phyloP scores from a whole-genome alignment of 2,329 filamentous ascomycete species.

The Xylariaceae sp. region DNA sequence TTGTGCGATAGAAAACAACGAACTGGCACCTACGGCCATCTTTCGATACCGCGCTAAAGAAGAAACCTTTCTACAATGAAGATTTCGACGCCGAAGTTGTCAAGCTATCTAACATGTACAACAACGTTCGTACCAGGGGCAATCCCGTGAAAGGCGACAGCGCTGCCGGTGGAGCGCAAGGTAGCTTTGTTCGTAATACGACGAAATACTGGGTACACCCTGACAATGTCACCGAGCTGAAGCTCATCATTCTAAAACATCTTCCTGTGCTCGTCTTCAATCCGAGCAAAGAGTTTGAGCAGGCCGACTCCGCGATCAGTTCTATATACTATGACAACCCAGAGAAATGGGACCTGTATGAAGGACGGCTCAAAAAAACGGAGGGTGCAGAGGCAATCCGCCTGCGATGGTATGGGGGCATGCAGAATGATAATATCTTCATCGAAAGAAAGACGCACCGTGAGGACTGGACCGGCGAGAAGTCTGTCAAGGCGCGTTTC shows the following conservation, averaged over 20 bases:
- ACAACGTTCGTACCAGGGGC: constrained; percentile 87
- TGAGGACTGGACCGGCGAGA: constrained; percentile 98
- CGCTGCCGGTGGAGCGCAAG: constrained; percentile 83
- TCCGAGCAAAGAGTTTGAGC: constrained; percentile 90
- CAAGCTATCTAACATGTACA: constrained; percentile 91
- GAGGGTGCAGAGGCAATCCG: constrained; percentile 96
- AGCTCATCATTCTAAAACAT: constrained; percentile 97
- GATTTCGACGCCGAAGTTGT: constrained; percentile 97
- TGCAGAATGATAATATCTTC: constrained; percentile 93
- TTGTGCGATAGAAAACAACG: constrained; percentile 71
- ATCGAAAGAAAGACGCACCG: constrained; percentile 97
- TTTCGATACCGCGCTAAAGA: constrained; percentile 91
- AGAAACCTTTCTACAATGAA: constrained; percentile 97
- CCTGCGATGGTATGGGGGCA: constrained; percentile 94
- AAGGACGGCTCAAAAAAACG: constrained; percentile 92
- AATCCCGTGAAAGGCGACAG: constrained; percentile 91
- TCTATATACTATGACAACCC: constrained; percentile 99
- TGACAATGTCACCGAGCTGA: constrained; percentile 96
- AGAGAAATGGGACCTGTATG: constrained; percentile 89
- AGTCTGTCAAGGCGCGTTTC: constrained; percentile 97
- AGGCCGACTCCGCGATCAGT: constrained; percentile 87
- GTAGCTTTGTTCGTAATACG: constrained; percentile 93
- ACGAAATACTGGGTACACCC: constrained; percentile 99
- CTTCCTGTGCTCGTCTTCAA: constrained; percentile 97
- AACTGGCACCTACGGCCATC: constrained; percentile 89